These are phyloP conservation scores for Malassezia equina DNA, from an alignment of 1,284 basidiomycete genomes.

Conservation along the genomic window DNA sequence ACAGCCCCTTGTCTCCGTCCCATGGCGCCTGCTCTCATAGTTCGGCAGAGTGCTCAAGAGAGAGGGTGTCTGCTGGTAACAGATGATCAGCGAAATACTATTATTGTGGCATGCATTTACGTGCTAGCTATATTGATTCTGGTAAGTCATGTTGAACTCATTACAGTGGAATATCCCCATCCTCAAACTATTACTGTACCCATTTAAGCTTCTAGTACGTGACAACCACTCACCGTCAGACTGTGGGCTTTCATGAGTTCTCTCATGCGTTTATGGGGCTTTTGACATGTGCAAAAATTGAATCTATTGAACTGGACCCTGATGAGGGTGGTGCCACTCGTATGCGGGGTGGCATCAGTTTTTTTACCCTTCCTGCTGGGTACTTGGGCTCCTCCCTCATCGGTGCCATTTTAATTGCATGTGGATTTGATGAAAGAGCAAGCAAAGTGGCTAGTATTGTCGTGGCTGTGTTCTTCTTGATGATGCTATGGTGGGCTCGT, in stretches of 20 bases:
- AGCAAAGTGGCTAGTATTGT: conserved; percentile 77
- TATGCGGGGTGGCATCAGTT: conserved; percentile 83
- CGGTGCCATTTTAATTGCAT: conserved; percentile 76
- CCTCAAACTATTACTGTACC: conserved; percentile 43
- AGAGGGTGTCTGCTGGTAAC: conserved; percentile 26
- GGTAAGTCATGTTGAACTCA: conserved; percentile 4
- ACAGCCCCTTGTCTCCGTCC: not conserved
- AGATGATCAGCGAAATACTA: conserved; percentile 34
- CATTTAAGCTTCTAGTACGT: conserved; percentile 43
- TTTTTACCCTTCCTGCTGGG: conserved; percentile 58
- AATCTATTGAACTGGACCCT: conserved; percentile 51
- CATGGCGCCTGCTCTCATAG: not conserved
- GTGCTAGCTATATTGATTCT: conserved; percentile 36
- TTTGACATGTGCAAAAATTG: conserved; percentile 80
- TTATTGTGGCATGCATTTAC: conserved; percentile 45
- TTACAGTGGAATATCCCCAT: conserved; percentile 33
- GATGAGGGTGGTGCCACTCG: conserved; percentile 85
- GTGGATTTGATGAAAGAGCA: conserved; percentile 82
- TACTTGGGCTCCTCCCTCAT: conserved; percentile 73
- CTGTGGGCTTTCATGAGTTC: conserved; percentile 34
- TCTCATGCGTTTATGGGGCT: conserved; percentile 51
- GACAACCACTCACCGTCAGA: not conserved
- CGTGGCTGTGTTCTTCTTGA: conserved; percentile 73
- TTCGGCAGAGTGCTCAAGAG: not conserved
- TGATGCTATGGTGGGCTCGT: conserved; percentile 79